phyloP scores from a whole-genome alignment of 2,329 filamentous ascomycete species.

The Aspergillus ochraceoroseus region DNA sequence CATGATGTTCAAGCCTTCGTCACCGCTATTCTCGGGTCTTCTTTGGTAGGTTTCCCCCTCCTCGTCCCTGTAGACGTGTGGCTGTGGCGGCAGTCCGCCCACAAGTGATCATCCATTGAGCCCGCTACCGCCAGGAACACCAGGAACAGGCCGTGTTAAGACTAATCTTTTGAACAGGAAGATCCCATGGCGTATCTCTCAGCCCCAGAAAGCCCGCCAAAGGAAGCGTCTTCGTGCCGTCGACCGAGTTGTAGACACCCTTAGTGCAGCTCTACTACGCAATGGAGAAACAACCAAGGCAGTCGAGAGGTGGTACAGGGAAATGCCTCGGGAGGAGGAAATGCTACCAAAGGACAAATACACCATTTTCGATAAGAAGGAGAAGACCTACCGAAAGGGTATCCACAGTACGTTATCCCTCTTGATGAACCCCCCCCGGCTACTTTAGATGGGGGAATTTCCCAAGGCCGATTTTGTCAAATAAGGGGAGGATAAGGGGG shows the following conservation, averaged over 20 bases:
- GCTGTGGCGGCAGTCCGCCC: too few relatives aligned
- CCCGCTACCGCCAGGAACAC: too few relatives aligned
- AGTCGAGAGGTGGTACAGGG: constrained; percentile 83
- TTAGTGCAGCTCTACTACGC: constrained; percentile 72
- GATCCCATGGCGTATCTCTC: constrained; percentile 91
- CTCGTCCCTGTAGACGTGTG: too few relatives aligned
- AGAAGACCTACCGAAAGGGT: constrained; percentile 91
- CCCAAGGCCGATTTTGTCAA: too few relatives aligned
- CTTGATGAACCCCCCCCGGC: neutral
- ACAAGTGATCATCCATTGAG: too few relatives aligned
- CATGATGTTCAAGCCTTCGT: constrained; percentile 78
- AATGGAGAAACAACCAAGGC: constrained; percentile 65
- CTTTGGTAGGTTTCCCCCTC: constrained; percentile 60
- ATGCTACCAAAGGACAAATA: constrained; percentile 98
- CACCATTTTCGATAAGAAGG: constrained; percentile 94
- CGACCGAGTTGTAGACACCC: constrained; percentile 76
- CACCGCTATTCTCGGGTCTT: constrained; percentile 70
- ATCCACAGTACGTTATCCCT: constrained; percentile 69
- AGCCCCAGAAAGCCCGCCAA: constrained; percentile 84
- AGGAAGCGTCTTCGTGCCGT: constrained; percentile 76
- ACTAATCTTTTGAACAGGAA: constrained; percentile 62
- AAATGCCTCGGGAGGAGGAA: constrained; percentile 93
- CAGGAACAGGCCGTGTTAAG: too few relatives aligned
- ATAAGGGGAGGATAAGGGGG: too few relatives aligned
- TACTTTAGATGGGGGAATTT: neutral